These are phyloP conservation scores for Actinomortierella ambigua DNA, from an alignment of 371 early-diverging fungal genomes.

Conservation along the genomic window DNA sequence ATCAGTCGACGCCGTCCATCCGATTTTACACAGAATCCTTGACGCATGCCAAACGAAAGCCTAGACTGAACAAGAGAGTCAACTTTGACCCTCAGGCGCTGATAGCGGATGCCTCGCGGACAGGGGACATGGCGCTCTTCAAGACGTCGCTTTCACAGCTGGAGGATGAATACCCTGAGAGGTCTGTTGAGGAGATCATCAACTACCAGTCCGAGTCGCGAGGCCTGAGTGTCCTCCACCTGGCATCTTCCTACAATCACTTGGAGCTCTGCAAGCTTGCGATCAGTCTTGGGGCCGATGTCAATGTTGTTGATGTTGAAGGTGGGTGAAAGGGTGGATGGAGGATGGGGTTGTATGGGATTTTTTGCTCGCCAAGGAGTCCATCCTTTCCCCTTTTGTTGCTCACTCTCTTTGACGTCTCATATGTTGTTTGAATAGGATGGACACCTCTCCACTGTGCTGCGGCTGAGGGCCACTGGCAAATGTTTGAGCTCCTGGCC, in stretches of 20 bases:
- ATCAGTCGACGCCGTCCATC: conserved; percentile 41
- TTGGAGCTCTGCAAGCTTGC: conserved; percentile 51
- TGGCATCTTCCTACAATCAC: conserved; percentile 63
- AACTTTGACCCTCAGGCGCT: conserved; percentile 47
- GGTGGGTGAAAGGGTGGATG: conserved; percentile 13
- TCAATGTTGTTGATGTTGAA: conserved; percentile 58
- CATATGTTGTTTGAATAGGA: no score
- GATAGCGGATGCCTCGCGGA: conserved; percentile 44
- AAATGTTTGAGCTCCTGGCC: conserved; percentile 51
- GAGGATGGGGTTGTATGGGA: no score
- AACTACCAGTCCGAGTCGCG: conserved; percentile 47
- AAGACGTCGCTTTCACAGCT: conserved; percentile 16
- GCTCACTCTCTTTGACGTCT: no score
- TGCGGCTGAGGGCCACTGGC: conserved; percentile 62
- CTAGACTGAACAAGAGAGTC: conserved; percentile 25
- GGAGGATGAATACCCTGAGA: conserved; percentile 20
- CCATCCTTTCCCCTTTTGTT: no score
- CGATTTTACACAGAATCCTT: conserved; percentile 15
- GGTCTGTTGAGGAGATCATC: conserved; percentile 21
- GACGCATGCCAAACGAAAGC: conserved; percentile 12
- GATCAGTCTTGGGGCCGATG: conserved; percentile 47
- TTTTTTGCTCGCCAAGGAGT: no score
- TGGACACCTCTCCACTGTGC: conserved; percentile 78
- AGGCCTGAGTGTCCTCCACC: conserved; percentile 57
- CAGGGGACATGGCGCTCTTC: conserved; percentile 40